Evolutionary conservation across 768 basidiomycete species (phyloP).

Genomic region (Termitomyces sp.): DNA sequence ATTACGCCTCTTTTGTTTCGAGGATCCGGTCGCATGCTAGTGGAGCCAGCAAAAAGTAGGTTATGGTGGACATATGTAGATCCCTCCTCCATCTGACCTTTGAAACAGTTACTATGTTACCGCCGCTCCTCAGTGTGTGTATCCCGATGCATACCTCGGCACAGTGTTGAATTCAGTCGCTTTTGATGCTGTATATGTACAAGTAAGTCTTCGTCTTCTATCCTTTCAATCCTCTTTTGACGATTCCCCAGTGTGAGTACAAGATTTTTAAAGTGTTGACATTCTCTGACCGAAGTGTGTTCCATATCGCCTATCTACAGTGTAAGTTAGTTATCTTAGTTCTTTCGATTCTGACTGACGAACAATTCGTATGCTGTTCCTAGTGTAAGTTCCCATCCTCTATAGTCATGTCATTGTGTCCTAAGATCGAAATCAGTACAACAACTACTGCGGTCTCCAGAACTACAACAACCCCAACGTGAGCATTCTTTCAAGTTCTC

Average conservation of each 20-base stretch:
- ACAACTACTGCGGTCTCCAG: constrained; percentile 30
- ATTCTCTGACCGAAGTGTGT: neutral
- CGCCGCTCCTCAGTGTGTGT: constrained; percentile 57
- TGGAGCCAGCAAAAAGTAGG: constrained; percentile 49
- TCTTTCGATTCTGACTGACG: neutral
- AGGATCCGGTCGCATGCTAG: constrained; percentile 44
- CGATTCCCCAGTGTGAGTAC: constrained; percentile 13
- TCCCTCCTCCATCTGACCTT: neutral
- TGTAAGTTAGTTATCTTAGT: constrained; percentile 13
- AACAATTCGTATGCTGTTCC: neutral
- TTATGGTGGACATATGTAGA: neutral
- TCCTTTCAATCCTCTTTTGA: neutral
- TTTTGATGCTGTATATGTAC: constrained; percentile 69
- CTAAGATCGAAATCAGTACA: constrained; percentile 15
- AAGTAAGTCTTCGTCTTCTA: constrained; percentile 40
- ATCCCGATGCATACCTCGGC: constrained; percentile 59
- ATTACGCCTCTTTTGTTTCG: constrained; percentile 48
- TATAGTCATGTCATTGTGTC: neutral
- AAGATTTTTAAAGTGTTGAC: neutral
- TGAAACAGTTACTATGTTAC: constrained; percentile 52
- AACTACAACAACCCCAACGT: constrained; percentile 43
- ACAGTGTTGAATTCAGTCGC: constrained; percentile 52
- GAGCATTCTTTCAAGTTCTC: constrained; percentile 10
- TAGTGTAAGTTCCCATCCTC: constrained; percentile 12
- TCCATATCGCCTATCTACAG: neutral